Evolutionary conservation across 2,329 filamentous ascomycete species (phyloP), one percentile per base, ranked within the genome.

Genomic region (Cryphonectria nitschkei): DNA sequence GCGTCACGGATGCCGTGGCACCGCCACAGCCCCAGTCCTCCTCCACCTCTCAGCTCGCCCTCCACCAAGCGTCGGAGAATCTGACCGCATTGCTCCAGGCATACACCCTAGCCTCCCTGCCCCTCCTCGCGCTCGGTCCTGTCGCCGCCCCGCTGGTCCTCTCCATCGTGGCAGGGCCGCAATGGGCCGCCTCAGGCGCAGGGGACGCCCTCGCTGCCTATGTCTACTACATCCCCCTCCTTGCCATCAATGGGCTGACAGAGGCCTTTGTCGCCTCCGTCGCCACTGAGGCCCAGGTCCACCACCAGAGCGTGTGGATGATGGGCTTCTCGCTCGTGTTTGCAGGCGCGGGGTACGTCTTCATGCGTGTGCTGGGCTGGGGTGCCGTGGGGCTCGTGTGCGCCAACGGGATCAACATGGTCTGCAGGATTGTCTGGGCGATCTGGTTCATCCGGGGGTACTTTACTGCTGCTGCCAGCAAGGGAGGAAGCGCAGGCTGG

Each of bases 261-360:
- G 96, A 99, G 81, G 93, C 94, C 0, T 98, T 99, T 76, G 95
- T 98, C 22, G 91, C 95, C 0, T 94, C 93, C 2, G 93, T 97
- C 0, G 95, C 95, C 0, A 91, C 88, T 0, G 87, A 93, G 73
- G 81, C 85, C 4, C 87, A 98, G 75, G 88, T 99, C 3, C 89
- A 93, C 73, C 81, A 79, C 4, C 96, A 99, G 79, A 93, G 92
- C 0, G 79, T 89, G 5, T 96, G 91, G 90, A 98, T 99, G 95
- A 87, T 88, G 4, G 85, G 82, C 1, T 98, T 97, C 79, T 97
- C 94, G 2, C 82, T 87, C 9, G 87, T 88, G 1, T 98, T 98
- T 79, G 93, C 89, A 0, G 82, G 84, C 0, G 89, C 92, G 0
- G 93, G 94, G 0, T 97, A 90, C 76, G 73, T 94, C 7, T 92